Evolutionary conservation across 83 land plant species (phyloP).

Genomic region (Thuja plicata): DNA sequence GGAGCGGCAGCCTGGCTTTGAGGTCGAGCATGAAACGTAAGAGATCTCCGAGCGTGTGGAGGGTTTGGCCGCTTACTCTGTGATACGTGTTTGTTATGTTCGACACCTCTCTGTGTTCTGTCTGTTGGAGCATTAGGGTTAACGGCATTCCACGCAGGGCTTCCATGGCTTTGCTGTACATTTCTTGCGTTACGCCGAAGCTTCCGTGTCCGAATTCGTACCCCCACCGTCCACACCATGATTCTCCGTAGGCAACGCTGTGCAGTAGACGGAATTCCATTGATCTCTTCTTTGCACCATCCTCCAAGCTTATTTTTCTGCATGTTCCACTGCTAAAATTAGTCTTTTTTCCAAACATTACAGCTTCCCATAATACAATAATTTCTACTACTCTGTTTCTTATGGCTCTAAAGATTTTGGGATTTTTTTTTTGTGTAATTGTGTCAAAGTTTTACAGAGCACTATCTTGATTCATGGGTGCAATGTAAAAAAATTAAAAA

Average conservation of each 20-base stretch:
- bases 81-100: conserved; percentile 19
- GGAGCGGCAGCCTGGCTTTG: conserved; percentile 27
- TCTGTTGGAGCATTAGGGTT: conserved; percentile 33
- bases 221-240: conserved; percentile 94
- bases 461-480: too few relatives aligned
- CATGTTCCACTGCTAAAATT: not conserved
- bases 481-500: too few relatives aligned
- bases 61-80: conserved; percentile 39
- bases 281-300: conserved; percentile 57
- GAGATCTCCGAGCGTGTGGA: conserved; percentile 69
- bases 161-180: conserved; percentile 58
- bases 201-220: conserved; percentile 74
- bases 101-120: conserved; percentile 1
- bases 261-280: conserved; percentile 73
- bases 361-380: too few relatives aligned
- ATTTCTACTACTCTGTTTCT: too few relatives aligned
- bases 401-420: too few relatives aligned
- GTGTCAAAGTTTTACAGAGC: too few relatives aligned
- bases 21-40: conserved; percentile 71
- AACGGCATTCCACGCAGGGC: conserved; percentile 56
- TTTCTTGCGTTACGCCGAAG: conserved; percentile 61
- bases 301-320: conserved; percentile 79
- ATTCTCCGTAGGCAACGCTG: conserved; percentile 66
- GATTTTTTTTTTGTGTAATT: too few relatives aligned
- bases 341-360: too few relatives aligned